Evolutionary conservation across 768 basidiomycete species (phyloP), one percentile per base, ranked within the genome.

Genomic region (Tricholoma bakamatsutake): DNA sequence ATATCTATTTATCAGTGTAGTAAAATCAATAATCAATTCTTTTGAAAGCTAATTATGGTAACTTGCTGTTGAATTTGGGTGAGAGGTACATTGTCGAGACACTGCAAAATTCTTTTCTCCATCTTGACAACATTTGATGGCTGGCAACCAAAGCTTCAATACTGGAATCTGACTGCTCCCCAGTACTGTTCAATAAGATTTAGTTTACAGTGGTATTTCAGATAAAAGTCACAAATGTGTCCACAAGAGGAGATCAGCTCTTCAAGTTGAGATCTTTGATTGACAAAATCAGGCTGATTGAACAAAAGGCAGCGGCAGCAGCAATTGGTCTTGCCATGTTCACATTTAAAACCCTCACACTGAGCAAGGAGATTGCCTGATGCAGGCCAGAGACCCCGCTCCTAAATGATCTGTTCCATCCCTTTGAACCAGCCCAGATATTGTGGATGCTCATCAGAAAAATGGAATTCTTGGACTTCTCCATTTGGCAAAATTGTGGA

Each of bases 351-450:
- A 24, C 21, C 21, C 3, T 24, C 21, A 24, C 21, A 50, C 3
- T 24, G 21, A 24, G 21, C 21, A 24, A 61, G 52, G 1, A 71
- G 57, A 5, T 46, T 46, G 5, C 66, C 61, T 17, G 30, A 35
- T 31, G 50, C 47, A 42, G 57, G 58, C 57, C 57, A 62, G 4
- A 66, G 58, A 0, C 56, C 55, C 10, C 62, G 61, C 52, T 72
- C 61, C 28, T 17, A 5, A n/a, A 65, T 55, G 9, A 67, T 65
- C 15, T 54, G 27, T 48, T 71, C 66, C 71, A 73, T 74, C 13
- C 74, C 69, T 56, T 74, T 74, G 59, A 74, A 74, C 59, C 54
- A 64, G 7, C 70, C 67, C 5, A 71, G 67, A 48, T 61, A 60
- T 28, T 61, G 59, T 10, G 62, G 64, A 55, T 73, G 70, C 40